phyloP scores from a whole-genome alignment of 106 monocot species.

The Phalaenopsis equestris region DNA sequence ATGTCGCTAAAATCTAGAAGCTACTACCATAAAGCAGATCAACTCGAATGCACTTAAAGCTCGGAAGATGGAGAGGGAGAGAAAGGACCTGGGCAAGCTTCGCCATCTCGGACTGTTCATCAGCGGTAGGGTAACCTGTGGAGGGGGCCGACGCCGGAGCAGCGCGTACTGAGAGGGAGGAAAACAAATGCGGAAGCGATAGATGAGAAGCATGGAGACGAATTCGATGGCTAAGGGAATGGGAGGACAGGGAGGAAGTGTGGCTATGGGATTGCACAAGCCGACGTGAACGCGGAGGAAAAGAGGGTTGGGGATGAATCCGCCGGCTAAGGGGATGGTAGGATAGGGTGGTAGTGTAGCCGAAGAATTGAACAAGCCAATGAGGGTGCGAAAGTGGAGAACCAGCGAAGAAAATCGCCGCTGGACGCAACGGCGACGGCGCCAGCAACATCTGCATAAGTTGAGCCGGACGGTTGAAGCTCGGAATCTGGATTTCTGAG shows the following conservation, averaged over 20 bases:
- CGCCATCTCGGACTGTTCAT: neutral
- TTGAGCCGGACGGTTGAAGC: neutral
- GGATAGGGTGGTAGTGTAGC: neutral
- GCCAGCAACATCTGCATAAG: constrained; percentile 3
- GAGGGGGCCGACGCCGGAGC: neutral
- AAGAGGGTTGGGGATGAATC: neutral
- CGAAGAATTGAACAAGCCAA: neutral
- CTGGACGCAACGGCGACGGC: neutral
- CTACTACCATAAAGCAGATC: neutral
- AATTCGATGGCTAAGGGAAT: neutral
- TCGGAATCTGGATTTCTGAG: neutral
- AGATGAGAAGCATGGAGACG: neutral
- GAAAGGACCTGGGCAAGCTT: constrained; percentile 1
- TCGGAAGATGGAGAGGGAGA: neutral
- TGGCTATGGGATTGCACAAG: neutral
- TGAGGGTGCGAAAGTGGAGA: neutral
- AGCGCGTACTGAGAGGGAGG: neutral
- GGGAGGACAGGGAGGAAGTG: neutral
- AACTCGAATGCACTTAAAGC: neutral
- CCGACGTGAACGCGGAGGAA: neutral
- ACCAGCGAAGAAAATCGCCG: neutral
- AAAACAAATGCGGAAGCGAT: neutral
- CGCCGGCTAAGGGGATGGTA: neutral
- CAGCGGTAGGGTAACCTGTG: constrained; percentile 1
- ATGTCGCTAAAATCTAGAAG: neutral